These are phyloP conservation scores for Pharnaceum exiguum DNA, from an alignment of 148 eudicot genomes.

Conservation along the genomic window DNA sequence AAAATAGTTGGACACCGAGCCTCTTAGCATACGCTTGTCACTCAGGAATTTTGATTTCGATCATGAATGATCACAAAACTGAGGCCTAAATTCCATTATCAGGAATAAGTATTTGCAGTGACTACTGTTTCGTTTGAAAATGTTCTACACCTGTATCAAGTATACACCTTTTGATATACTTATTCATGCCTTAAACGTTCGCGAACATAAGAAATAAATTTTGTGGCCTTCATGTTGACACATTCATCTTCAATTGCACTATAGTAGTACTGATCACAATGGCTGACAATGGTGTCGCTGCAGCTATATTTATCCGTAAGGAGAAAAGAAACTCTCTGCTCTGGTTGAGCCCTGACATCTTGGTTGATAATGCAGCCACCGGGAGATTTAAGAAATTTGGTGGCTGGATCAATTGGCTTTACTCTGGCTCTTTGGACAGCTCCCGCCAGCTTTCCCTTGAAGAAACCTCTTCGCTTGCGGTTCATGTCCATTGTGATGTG, in stretches of 20 bases:
- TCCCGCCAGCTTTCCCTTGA: slow-evolving; percentile 1
- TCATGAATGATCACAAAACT: too few species aligned
- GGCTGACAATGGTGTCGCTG: neutral
- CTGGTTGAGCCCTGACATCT: neutral
- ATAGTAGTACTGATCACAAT: slow-evolving; percentile 13
- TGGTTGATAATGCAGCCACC: neutral
- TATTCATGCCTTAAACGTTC: slow-evolving; percentile 21
- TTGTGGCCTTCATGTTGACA: slow-evolving; percentile 17
- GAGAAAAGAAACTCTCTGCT: neutral
- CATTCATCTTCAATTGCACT: slow-evolving; percentile 23
- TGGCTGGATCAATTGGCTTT: neutral
- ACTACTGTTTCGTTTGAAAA: neutral
- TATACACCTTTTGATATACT: neutral
- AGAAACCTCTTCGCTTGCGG: slow-evolving; percentile 5
- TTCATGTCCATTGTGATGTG: slow-evolving; percentile 8
- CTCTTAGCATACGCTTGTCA: too few species aligned
- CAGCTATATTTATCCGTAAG: neutral
- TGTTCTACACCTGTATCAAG: neutral
- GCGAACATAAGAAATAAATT: slow-evolving; percentile 15
- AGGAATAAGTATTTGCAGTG: neutral
- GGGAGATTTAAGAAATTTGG: neutral
- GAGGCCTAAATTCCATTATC: too few species aligned
- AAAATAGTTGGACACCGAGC: too few species aligned
- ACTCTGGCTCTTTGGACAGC: neutral
- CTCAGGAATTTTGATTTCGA: too few species aligned